Evolutionary conservation across 2,329 filamentous ascomycete genomes (phyloP).

Genomic region (Xylariaceae sp.): DNA sequence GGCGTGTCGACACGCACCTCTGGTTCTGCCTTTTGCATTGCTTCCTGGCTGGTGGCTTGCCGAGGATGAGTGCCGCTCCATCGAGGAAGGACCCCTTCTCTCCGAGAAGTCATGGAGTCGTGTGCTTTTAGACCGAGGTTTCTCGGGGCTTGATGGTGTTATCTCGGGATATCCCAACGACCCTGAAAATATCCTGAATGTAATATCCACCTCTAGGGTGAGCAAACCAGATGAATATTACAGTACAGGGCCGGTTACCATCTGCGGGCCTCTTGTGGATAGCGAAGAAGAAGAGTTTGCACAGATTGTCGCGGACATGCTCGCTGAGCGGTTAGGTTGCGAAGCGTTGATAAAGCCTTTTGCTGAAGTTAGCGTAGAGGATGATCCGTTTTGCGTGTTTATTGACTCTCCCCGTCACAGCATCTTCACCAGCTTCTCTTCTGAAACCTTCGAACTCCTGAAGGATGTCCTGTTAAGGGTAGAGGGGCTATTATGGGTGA

Average conservation of each 20-base stretch:
- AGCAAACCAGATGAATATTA: neutral
- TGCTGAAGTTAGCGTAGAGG: neutral
- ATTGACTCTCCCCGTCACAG: conserved; percentile 19
- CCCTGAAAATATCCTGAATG: conserved; percentile 1
- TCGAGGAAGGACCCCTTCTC: conserved; percentile 11
- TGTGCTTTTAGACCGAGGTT: conserved; percentile 14
- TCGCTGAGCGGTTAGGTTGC: conserved; percentile 10
- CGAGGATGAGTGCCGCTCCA: conserved; percentile 9
- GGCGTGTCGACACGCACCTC: neutral
- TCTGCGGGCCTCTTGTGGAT: conserved; percentile 22
- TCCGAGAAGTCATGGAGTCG: conserved; percentile 20
- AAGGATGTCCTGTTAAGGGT: conserved; percentile 17
- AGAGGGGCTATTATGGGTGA: conserved; percentile 21
- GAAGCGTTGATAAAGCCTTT: conserved; percentile 12
- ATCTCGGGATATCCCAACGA: conserved; percentile 20
- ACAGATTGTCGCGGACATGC: conserved; percentile 16
- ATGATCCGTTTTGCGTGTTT: conserved; percentile 18
- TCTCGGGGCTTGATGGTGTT: conserved; percentile 20
- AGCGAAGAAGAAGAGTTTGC: conserved; percentile 20
- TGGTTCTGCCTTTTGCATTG: conserved; percentile 4
- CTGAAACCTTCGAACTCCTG: conserved; percentile 14
- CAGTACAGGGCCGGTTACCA: neutral
- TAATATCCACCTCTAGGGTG: neutral
- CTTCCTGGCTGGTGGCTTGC: conserved; percentile 21
- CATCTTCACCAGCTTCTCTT: conserved; percentile 8